Evolutionary conservation across 208 protist genomes (phyloP).

Genomic region (Trypanosoma theileri): DNA sequence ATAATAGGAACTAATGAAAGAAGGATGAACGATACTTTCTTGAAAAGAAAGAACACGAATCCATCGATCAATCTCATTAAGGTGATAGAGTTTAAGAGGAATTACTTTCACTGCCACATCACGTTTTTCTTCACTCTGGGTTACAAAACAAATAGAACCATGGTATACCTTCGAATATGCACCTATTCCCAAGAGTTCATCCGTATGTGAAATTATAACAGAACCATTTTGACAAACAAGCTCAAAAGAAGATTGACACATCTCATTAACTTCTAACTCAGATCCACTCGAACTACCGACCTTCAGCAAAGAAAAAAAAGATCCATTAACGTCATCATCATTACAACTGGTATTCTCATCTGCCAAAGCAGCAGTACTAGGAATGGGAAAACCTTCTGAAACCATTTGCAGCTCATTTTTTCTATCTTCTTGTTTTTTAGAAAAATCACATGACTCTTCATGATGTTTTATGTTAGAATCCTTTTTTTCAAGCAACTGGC

Average conservation of each 20-base stretch:
- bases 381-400: no score
- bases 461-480: background rate
- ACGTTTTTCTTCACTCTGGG: background rate
- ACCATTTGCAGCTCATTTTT: no score
- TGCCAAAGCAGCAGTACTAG: no score
- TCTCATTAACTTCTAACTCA: background rate
- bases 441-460: background rate
- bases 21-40: conserved; percentile 10
- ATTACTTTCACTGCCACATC: conserved; percentile 19
- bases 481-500: background rate
- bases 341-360: no score
- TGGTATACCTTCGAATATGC: conserved; percentile 23
- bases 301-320: conserved; percentile 18
- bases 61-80: conserved; percentile 24
- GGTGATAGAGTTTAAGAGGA: background rate
- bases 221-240: background rate
- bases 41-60: conserved; percentile 16
- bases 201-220: conserved; percentile 18
- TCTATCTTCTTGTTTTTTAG: background rate
- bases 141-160: conserved; percentile 10
- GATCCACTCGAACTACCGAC: background rate
- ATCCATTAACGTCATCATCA: conserved; percentile 3
- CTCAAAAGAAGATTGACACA: conserved; percentile 2
- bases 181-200: conserved; percentile 25
- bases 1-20: conserved; percentile 22